These are phyloP conservation scores for Aspergillus bombycis DNA, from an alignment of 2,329 filamentous ascomycete species.

Conservation along the genomic window DNA sequence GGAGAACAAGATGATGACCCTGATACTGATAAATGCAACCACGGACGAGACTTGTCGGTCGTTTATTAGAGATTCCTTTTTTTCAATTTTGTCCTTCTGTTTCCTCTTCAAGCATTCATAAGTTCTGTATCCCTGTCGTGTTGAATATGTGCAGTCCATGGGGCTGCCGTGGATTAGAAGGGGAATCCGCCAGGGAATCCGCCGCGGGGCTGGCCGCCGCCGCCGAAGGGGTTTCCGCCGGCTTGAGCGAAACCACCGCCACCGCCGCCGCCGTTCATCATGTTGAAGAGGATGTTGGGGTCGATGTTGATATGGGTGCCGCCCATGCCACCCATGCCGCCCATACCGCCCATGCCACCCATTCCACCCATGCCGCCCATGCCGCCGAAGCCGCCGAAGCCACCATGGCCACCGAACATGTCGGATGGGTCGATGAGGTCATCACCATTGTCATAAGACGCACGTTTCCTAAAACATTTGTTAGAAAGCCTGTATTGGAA, in stretches of 20 bases:
- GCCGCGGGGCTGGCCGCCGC: conserved; percentile 43
- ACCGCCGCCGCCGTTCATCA: conserved; percentile 70
- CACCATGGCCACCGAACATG: conserved; percentile 71
- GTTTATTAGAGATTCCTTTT: conserved; percentile 1
- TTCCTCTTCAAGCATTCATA: neutral
- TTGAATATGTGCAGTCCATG: conserved; percentile 4
- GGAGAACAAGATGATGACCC: neutral
- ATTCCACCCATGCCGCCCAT: conserved; percentile 57
- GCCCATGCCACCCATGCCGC: conserved; percentile 61
- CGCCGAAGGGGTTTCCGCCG: conserved; percentile 49
- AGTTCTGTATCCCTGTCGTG: conserved; percentile 1
- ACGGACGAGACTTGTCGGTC: neutral
- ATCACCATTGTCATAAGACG: conserved; percentile 87
- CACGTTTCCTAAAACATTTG: conserved; percentile 68
- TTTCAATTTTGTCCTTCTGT: neutral
- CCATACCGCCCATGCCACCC: conserved; percentile 52
- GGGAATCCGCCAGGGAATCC: conserved; percentile 60
- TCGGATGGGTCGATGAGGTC: conserved; percentile 87
- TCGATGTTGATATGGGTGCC: conserved; percentile 60
- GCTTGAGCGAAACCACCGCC: conserved; percentile 55
- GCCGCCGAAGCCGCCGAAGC: conserved; percentile 56
- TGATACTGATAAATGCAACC: neutral
- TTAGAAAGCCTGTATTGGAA: conserved; percentile 16
- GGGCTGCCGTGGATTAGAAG: conserved; percentile 50
- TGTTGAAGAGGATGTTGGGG: conserved; percentile 78